A percentile compares a stretch with the other conserved stretches of the same genome.
These are phyloP conservation scores for Fusarium sp. DNA, from an alignment of 2,329 filamentous ascomycete species.

Conservation along the genomic window DNA sequence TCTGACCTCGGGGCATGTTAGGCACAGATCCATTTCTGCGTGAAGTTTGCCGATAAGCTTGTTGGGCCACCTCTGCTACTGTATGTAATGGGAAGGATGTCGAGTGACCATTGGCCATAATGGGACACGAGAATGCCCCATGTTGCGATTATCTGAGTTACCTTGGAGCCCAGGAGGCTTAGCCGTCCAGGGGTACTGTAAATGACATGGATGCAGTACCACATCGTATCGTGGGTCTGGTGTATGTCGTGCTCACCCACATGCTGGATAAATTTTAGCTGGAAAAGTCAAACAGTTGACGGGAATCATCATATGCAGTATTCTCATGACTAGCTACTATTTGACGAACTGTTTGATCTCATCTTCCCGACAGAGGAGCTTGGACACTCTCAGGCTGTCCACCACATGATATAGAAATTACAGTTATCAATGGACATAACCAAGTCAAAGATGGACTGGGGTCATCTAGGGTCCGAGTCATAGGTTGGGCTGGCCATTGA, in stretches of 20 bases:
- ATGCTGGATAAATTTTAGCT: neutral
- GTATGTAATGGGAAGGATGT: neutral
- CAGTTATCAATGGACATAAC: neutral
- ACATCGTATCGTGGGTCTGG: neutral
- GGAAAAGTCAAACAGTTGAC: no score
- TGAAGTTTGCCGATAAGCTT: constrained; percentile 1
- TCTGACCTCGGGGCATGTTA: neutral
- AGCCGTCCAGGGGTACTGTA: neutral
- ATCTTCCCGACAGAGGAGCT: neutral
- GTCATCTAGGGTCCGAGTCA: constrained; percentile 8
- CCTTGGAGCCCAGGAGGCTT: no score
- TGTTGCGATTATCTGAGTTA: no score
- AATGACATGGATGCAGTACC: constrained; percentile 7
- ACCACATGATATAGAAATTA: no score
- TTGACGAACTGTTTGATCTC: neutral
- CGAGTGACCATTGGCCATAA: no score
- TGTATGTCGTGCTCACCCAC: neutral
- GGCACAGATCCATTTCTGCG: neutral
- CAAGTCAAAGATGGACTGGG: neutral
- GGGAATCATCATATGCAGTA: no score
- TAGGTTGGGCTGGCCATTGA: neutral
- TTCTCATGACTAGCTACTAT: neutral
- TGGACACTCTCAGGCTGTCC: neutral
- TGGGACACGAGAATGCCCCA: no score
- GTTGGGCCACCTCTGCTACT: neutral